Conservation (phyloP, 345 rosid genomes). For the Alliaria petiolata region DNA sequence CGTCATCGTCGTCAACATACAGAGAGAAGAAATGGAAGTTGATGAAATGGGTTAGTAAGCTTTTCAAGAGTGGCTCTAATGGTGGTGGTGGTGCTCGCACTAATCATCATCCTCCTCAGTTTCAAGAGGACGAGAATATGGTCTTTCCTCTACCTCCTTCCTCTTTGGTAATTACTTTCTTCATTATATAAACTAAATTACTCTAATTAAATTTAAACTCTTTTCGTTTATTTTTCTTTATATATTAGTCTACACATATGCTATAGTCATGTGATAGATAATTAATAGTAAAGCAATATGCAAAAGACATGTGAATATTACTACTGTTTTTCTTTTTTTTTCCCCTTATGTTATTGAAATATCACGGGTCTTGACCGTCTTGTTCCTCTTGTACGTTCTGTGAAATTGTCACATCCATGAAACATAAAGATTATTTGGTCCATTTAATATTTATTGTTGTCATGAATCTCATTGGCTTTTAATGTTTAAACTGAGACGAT, state of each 20-base stretch:
- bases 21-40: constrained; percentile 79
- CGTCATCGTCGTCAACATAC: constrained; percentile 45
- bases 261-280: constrained; percentile 14
- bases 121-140: constrained; percentile 80
- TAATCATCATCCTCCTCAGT: constrained; percentile 50
- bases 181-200: neutral
- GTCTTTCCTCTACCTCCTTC: constrained; percentile 62
- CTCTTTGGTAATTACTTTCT: constrained; percentile 50
- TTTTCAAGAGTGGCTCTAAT: constrained; percentile 60
- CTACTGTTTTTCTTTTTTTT: constrained; percentile 9
- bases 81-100: constrained; percentile 34
- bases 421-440: neutral
- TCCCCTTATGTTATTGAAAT: neutral
- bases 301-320: constrained; percentile 21
- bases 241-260: neutral
- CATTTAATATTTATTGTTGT: neutral
- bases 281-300: constrained; percentile 12
- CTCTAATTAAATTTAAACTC: neutral
- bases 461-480: neutral
- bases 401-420: constrained; percentile 21
- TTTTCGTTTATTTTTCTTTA: neutral
- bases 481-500: neutral
- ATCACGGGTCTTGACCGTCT: constrained; percentile 18
- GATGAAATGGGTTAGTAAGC: constrained; percentile 89
- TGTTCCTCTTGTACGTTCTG: constrained; percentile 17